Percentiles rank a stretch among this genome's conserved stretches.
Conservation (phyloP, 1,284 basidiomycete genomes). For the Sporisorium reilianum region DNA sequence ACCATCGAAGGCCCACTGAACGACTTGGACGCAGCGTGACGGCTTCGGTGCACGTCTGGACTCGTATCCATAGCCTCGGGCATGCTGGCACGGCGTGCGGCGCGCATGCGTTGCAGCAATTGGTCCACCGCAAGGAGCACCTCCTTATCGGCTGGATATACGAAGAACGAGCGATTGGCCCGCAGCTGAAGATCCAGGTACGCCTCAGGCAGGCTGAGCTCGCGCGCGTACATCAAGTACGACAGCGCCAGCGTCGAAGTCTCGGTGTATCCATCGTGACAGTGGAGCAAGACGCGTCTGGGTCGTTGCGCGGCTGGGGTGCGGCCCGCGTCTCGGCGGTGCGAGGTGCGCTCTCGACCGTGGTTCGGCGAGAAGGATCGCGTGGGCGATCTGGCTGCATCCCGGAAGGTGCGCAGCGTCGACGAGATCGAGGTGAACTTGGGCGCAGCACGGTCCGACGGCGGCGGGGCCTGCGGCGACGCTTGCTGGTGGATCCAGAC, state of each 20-base stretch:
- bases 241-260: constrained; percentile 87
- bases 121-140: constrained; percentile 82
- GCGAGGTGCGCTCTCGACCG: constrained; percentile 18
- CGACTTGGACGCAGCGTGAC: constrained; percentile 32
- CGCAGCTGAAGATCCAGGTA: constrained; percentile 81
- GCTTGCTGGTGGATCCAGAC: constrained; percentile 68
- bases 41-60: constrained; percentile 15
- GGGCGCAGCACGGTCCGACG: constrained; percentile 10
- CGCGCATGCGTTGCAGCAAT: constrained; percentile 69
- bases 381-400: constrained; percentile 26
- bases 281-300: constrained; percentile 65
- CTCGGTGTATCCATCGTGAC: constrained; percentile 77
- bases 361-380: constrained; percentile 36
- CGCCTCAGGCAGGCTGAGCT: constrained; percentile 82
- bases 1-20: constrained; percentile 19
- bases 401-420: constrained; percentile 30
- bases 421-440: constrained; percentile 24
- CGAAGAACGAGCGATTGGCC: constrained; percentile 81
- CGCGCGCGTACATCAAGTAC: constrained; percentile 85
- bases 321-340: constrained; percentile 6
- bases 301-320: constrained; percentile 16
- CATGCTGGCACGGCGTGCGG: constrained; percentile 15
- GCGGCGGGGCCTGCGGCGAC: constrained; percentile 14
- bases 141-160: constrained; percentile 84
- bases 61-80: constrained; percentile 9